Percentiles rank a stretch among this genome's conserved stretches.
These are phyloP conservation scores for Aspergillus luchuensis DNA, from an alignment of 2,329 filamentous ascomycete genomes.

Conservation along the genomic window DNA sequence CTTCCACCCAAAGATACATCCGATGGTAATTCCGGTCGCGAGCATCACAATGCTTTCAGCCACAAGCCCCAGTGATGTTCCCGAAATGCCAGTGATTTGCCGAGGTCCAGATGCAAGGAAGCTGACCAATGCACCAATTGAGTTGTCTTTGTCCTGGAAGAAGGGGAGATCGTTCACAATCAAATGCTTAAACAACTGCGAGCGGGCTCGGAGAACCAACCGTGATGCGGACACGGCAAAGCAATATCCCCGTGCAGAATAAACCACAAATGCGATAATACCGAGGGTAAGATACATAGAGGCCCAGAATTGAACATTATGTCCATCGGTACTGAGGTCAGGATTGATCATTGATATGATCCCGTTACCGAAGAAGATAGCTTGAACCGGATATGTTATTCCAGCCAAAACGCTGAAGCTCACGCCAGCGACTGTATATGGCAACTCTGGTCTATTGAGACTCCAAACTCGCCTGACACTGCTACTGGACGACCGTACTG, in stretches of 20 bases:
- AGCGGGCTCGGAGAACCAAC: slow-evolving; percentile 14
- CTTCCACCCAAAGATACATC: slow-evolving; percentile 14
- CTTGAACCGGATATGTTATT: slow-evolving; percentile 15
- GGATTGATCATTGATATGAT: slow-evolving; percentile 16
- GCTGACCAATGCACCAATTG: background rate
- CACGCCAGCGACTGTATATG: slow-evolving; percentile 2
- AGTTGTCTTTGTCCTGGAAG: slow-evolving; percentile 7
- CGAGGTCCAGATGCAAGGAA: background rate
- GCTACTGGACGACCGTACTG: background rate
- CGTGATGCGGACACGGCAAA: slow-evolving; percentile 17
- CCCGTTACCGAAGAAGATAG: slow-evolving; percentile 18
- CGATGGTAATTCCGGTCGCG: slow-evolving; percentile 1
- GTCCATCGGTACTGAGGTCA: slow-evolving; percentile 10
- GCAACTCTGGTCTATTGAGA: slow-evolving; percentile 6
- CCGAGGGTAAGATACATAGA: slow-evolving; percentile 16
- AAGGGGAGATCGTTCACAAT: slow-evolving; percentile 7
- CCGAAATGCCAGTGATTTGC: slow-evolving; percentile 7
- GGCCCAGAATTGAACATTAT: slow-evolving; percentile 15
- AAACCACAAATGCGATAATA: slow-evolving; percentile 10
- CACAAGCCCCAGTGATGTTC: slow-evolving; percentile 6
- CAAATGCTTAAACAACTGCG: background rate
- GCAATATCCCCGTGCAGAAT: slow-evolving; percentile 13
- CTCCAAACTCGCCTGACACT: slow-evolving; percentile 2
- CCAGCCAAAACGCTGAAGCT: slow-evolving; percentile 13
- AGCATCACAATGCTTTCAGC: slow-evolving; percentile 12